Percentiles rank a stretch among this genome's conserved stretches.
Evolutionary conservation across 2,329 filamentous ascomycete genomes (phyloP).

Genomic region (Aspergillus sp.): DNA sequence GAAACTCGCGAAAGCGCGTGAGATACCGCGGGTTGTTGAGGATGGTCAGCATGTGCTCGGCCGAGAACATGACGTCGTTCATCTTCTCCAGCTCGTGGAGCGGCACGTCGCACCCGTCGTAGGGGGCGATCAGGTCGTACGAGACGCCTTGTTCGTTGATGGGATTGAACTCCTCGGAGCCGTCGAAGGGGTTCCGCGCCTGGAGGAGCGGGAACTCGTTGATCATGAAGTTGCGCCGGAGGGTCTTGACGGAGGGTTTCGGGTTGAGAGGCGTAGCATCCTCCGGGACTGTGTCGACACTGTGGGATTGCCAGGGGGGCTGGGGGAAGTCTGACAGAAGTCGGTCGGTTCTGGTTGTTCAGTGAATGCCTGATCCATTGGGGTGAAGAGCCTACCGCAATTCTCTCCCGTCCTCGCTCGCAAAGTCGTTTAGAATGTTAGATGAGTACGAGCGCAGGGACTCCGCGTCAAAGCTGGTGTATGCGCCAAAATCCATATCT

Average conservation of each 20-base stretch:
- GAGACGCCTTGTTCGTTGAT: slow-evolving; percentile 32
- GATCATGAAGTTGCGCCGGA: slow-evolving; percentile 25
- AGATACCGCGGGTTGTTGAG: slow-evolving; percentile 64
- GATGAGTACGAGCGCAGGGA: slow-evolving; percentile 12
- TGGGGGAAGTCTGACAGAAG: slow-evolving; percentile 25
- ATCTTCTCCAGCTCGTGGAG: slow-evolving; percentile 60
- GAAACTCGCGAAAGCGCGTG: slow-evolving; percentile 65
- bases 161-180: slow-evolving; percentile 26
- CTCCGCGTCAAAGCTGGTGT: slow-evolving; percentile 6
- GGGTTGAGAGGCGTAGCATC: slow-evolving; percentile 17
- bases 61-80: slow-evolving; percentile 65
- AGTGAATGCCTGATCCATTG: background rate
- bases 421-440: slow-evolving; percentile 4
- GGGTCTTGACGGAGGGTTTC: slow-evolving; percentile 24
- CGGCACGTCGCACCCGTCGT: slow-evolving; percentile 25
- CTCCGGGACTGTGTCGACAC: slow-evolving; percentile 1
- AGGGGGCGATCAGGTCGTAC: slow-evolving; percentile 36
- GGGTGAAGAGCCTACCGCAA: background rate
- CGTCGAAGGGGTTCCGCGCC: slow-evolving; percentile 24
- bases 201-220: slow-evolving; percentile 30
- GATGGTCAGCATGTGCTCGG: slow-evolving; percentile 63
- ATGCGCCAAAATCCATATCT: slow-evolving; percentile 2
- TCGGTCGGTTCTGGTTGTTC: slow-evolving; percentile 16
- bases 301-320: slow-evolving; percentile 17
- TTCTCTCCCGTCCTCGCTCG: background rate